Evolutionary conservation across 352 stramenopile genomes (phyloP), one percentile per base, ranked within the genome.

Genomic region (Globisporangium okanoganense): DNA sequence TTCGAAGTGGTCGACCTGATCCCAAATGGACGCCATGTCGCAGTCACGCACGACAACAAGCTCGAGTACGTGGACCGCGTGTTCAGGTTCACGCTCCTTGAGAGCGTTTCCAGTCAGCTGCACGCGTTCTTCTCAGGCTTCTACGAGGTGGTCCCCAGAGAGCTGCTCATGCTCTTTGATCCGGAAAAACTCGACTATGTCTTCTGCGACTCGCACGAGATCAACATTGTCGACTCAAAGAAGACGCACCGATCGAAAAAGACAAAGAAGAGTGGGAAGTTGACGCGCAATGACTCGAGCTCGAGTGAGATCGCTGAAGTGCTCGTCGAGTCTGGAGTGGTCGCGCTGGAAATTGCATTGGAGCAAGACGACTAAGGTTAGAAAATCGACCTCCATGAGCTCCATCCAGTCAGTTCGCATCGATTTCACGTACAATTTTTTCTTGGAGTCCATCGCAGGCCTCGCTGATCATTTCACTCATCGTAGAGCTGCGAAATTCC

Each of bases 111-210:
- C 8, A 57, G 51, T 9, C 33, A 45, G 51, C 13, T 43, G 10
- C 16, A 44, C 20, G 51, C 51, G 33, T 29, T 47, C 51, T n/a
- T 45, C n/a, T 22, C 22, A 18, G 45, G 45, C 13, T 51, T 51
- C 22, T 18, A 51, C 22, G 45, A 33, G 22, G 45, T 33, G 22
- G 18, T 22, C 10, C 22, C 22, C 2, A 25, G 12, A 27, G 45
- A 51, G 20, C 45, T 51, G 13, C 44, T 51, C 10, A 13, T 51
- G 44, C 44, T 51, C 44, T 51, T 51, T 51, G 44, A 33, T 4
- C 9, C 22, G 5, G 44, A 51, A 14, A 22, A 51, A 22, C 44
- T 51, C 44, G 44, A 51, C 44, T 51, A 51, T 13, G 22, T 51
- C 10, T 22, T 51, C 12, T 51, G 5, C 24, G 5, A n/a, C n/a